Evolutionary conservation across 208 protist genomes (phyloP).

Genomic region (Phytomonas serpens): DNA sequence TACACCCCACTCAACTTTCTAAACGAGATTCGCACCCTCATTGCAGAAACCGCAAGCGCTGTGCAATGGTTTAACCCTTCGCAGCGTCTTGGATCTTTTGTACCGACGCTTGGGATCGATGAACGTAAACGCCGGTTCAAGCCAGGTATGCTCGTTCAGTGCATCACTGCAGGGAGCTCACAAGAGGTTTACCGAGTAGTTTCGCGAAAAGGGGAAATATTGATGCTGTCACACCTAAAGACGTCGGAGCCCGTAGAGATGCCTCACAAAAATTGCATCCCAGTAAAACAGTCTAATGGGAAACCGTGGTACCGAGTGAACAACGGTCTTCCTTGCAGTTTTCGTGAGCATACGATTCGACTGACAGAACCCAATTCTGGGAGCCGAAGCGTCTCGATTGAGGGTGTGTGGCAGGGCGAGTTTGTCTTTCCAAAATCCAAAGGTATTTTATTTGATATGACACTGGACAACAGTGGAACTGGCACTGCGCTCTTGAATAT

Average conservation of each 20-base stretch:
- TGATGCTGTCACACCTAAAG: constrained; percentile 6
- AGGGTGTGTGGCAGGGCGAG: constrained; percentile 71
- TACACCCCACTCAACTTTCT: constrained; percentile 66
- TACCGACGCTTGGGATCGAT: constrained; percentile 45
- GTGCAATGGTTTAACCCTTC: constrained; percentile 19
- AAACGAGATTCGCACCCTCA: constrained; percentile 55
- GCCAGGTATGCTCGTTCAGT: constrained; percentile 46
- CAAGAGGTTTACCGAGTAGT: constrained; percentile 12
- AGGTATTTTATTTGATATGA: constrained; percentile 4
- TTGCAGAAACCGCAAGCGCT: constrained; percentile 44
- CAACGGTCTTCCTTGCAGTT: constrained; percentile 74
- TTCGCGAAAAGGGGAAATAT: constrained; percentile 11
- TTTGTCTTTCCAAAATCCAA: constrained; percentile 10
- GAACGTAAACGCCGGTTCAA: constrained; percentile 40
- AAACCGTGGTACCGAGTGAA: constrained; percentile 46
- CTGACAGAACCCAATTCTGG: constrained; percentile 22
- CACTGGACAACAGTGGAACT: constrained; percentile 3
- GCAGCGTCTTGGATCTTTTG: constrained; percentile 36
- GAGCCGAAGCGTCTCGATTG: constrained; percentile 30
- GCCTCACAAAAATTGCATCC: constrained; percentile 42
- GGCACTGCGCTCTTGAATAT: constrained; percentile 4
- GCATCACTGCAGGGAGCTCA: background rate
- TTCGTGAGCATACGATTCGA: constrained; percentile 73
- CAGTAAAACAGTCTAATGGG: constrained; percentile 67
- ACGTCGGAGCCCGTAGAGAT: constrained; percentile 14